A percentile compares a stretch with the other conserved stretches of the same genome.
Conservation (phyloP, 1,139 yeast species). For the Candida neerlandica region DNA sequence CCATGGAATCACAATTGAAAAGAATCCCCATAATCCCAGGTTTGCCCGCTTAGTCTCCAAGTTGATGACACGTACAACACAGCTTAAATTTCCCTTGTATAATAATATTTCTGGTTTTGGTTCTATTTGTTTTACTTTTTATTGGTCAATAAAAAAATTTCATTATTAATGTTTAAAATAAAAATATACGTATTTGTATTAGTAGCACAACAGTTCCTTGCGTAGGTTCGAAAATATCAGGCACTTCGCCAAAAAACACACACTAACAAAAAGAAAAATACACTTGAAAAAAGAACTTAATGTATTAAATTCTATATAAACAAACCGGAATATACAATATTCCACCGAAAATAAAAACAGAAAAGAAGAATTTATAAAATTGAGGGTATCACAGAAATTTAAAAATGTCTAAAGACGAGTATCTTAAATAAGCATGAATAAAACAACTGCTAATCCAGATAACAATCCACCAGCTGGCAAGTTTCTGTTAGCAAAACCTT, state of each 20-base stretch:
- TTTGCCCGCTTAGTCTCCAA: neutral
- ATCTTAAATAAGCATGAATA: neutral
- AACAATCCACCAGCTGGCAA: slow-evolving; percentile 3
- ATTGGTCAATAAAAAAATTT: slow-evolving; percentile 1
- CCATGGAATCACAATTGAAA: neutral
- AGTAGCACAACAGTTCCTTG: neutral
- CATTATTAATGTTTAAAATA: neutral
- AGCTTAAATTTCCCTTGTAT: slow-evolving; percentile 1
- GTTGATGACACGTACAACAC: neutral
- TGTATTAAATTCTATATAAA: slow-evolving; percentile 2
- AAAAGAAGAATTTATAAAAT: neutral
- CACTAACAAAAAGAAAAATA: neutral
- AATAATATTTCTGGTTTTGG: slow-evolving; percentile 1
- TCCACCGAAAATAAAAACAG: slow-evolving; percentile 1
- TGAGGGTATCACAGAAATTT: neutral
- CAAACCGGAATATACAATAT: neutral
- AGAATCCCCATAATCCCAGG: neutral
- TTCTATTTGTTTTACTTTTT: neutral
- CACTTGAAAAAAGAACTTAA: neutral
- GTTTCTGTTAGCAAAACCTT: neutral
- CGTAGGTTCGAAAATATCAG: neutral
- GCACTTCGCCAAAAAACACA: neutral
- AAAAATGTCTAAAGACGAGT: neutral
- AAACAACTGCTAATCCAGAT: neutral
- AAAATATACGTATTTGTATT: slow-evolving; percentile 3